Percentiles rank a stretch among this genome's conserved stretches.
phyloP scores from a whole-genome alignment of 345 rosid genomes.

The Carallia pectinifolia region DNA sequence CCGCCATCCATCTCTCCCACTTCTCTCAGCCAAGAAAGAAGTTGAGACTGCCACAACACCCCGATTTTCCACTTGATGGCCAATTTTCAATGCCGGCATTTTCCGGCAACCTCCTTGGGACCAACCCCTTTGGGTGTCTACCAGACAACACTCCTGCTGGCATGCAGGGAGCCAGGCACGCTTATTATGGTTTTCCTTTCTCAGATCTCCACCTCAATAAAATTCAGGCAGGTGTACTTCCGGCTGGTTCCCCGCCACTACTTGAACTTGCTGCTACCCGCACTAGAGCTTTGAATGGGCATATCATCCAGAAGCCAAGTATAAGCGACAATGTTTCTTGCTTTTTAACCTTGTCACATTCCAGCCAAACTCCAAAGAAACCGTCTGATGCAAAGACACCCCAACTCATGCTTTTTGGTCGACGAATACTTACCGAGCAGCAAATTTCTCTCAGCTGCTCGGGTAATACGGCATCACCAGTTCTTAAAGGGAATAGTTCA shows the following conservation, averaged over 20 bases:
- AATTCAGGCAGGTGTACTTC: slow-evolving; percentile 23
- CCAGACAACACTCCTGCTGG: slow-evolving; percentile 33
- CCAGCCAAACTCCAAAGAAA: slow-evolving; percentile 26
- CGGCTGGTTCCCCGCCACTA: slow-evolving; percentile 32
- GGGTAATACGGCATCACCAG: slow-evolving; percentile 32
- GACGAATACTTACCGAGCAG: slow-evolving; percentile 32
- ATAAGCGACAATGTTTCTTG: slow-evolving; percentile 39
- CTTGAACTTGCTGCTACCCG: slow-evolving; percentile 38
- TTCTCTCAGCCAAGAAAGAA: slow-evolving; percentile 92
- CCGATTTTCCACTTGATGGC: slow-evolving; percentile 42
- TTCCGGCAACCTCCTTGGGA: slow-evolving; percentile 26
- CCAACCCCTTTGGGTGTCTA: slow-evolving; percentile 25
- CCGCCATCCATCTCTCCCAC: slow-evolving; percentile 63
- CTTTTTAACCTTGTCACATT: slow-evolving; percentile 45
- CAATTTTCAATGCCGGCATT: slow-evolving; percentile 32
- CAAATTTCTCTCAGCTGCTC: slow-evolving; percentile 38
- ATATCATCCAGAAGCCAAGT: slow-evolving; percentile 33
- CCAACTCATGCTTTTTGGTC: slow-evolving; percentile 30
- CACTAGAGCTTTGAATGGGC: slow-evolving; percentile 29
- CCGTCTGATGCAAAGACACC: slow-evolving; percentile 16
- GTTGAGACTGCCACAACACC: slow-evolving; percentile 58
- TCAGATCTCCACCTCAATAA: slow-evolving; percentile 29
- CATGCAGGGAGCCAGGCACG: slow-evolving; percentile 48
- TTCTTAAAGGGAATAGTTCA: slow-evolving; percentile 21
- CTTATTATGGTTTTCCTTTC: slow-evolving; percentile 30